phyloP scores from a whole-genome alignment of 1,284 basidiomycete species.

The Macrocystidia cucumis region DNA sequence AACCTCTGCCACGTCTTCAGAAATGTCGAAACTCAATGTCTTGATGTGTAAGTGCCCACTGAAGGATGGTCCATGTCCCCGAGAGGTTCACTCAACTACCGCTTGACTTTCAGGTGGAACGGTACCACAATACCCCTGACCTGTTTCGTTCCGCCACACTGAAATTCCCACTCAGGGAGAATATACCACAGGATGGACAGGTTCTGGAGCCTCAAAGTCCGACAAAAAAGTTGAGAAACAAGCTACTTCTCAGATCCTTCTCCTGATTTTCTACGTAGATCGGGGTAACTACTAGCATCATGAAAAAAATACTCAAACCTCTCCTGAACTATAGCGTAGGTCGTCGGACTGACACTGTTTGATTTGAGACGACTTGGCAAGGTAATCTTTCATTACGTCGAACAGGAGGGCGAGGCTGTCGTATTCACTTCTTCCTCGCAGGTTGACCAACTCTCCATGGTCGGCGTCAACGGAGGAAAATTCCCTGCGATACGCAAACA shows the following conservation, averaged over 20 bases:
- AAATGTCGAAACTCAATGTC: constrained; percentile 49
- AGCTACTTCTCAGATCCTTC: constrained; percentile 10
- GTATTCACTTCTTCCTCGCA: no score
- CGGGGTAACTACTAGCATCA: constrained; percentile 39
- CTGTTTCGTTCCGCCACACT: neutral
- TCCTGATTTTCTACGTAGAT: constrained; percentile 4
- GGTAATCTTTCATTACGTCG: constrained; percentile 30
- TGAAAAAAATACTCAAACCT: constrained; percentile 34
- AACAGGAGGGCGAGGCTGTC: constrained; percentile 3
- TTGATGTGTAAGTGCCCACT: constrained; percentile 57
- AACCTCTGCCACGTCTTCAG: constrained; percentile 24
- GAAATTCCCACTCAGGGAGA: constrained; percentile 47
- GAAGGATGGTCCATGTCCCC: constrained; percentile 1
- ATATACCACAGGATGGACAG: constrained; percentile 93
- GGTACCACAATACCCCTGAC: constrained; percentile 35
- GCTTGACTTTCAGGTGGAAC: constrained; percentile 46
- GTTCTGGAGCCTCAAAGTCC: constrained; percentile 83
- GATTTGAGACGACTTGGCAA: constrained; percentile 84
- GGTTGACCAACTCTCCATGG: constrained; percentile 75
- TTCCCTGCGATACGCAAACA: constrained; percentile 82
- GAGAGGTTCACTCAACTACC: constrained; percentile 5
- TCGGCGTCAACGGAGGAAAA: constrained; percentile 77
- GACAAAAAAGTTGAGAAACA: constrained; percentile 95
- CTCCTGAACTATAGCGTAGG: constrained; percentile 34
- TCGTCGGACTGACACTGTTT: constrained; percentile 86